Evolutionary conservation across 225 moss, liverwort and hornwort genomes (phyloP).

Genomic region (Sphagnum contortum): DNA sequence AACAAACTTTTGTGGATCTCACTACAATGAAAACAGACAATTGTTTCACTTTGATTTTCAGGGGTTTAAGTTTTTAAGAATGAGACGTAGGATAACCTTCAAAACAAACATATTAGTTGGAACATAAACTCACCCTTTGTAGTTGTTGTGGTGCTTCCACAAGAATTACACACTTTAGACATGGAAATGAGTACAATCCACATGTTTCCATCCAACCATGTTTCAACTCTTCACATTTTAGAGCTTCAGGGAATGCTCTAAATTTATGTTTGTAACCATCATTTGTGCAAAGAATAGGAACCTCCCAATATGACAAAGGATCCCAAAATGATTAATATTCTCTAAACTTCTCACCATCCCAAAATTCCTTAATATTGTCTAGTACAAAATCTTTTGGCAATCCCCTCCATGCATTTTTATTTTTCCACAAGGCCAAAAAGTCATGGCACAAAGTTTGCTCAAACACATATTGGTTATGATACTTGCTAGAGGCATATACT

Average conservation of each 20-base stretch:
- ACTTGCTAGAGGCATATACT: background rate
- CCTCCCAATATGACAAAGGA: background rate
- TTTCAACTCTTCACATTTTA: background rate
- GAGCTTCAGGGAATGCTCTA: constrained; percentile 1
- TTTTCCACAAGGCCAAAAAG: constrained; percentile 2
- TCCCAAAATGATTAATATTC: constrained; percentile 1
- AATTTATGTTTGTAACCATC: background rate
- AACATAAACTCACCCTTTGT: too few species aligned
- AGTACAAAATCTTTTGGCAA: background rate
- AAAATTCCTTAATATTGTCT: background rate
- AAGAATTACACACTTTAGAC: background rate
- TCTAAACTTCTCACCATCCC: background rate
- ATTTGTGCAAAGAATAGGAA: background rate
- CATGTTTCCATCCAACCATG: background rate
- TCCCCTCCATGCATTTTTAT: background rate
- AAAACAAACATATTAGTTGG: too few species aligned
- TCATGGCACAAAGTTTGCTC: background rate
- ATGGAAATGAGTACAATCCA: background rate
- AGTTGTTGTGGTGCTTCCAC: too few species aligned
- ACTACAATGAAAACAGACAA: too few species aligned
- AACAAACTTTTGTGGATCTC: too few species aligned
- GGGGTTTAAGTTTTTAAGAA: too few species aligned
- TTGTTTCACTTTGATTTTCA: too few species aligned
- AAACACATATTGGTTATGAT: background rate
- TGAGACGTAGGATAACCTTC: too few species aligned